Base-by-base conservation (phyloP, 2,329 filamentous ascomycete species). In the Emmonsiellopsis sp. region DNA sequence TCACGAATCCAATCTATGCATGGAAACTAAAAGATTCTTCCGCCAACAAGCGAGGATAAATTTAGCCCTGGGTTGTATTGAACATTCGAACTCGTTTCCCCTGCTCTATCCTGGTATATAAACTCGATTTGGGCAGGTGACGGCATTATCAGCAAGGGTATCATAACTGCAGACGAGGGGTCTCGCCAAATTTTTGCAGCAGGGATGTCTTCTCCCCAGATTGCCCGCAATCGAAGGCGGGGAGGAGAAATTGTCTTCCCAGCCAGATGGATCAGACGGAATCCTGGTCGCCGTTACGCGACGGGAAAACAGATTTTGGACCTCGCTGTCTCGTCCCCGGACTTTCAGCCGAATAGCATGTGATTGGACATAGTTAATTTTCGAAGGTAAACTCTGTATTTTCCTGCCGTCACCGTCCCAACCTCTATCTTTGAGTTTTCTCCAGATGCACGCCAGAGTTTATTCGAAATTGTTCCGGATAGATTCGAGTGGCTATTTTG, bases 261-360 rank as follows among this genome's bases (percentile, higher is more conserved):
- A 49, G 34, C 46, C 34, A 49, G 46, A 49, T 49, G 46, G 46
- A 49, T 49, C 46, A 31, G 46, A 30, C 34, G 34, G 46, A 49
- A 40, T 20, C 45, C 46, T 31, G 16, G 46, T 40, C 34, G 5
- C 20, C 10, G 11, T 49, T 30, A n/a, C 5, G 46, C 15, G 20
- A 49, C 16, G 32, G 20, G 7, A 48, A 37, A 34, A 35, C 32
- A 20, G 31, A 5, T 16, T 48, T 32, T 26, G 20, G 20, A 37
- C 45, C 7, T 6, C 13, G 32, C 15, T 38, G 35, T 16, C 15
- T 35, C 7, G 31, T 47, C 31, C 30, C 15, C 31, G 16, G 46
- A 26, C 9, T 11, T 26, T n/a, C 4, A 40, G 16, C 34, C 46
- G 34, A 40, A 49, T 26, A 20, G 9, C 46, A 38, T 49, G 46